These are phyloP conservation scores for Phytophthora pini DNA, from an alignment of 352 stramenopile species.

Conservation along the genomic window DNA sequence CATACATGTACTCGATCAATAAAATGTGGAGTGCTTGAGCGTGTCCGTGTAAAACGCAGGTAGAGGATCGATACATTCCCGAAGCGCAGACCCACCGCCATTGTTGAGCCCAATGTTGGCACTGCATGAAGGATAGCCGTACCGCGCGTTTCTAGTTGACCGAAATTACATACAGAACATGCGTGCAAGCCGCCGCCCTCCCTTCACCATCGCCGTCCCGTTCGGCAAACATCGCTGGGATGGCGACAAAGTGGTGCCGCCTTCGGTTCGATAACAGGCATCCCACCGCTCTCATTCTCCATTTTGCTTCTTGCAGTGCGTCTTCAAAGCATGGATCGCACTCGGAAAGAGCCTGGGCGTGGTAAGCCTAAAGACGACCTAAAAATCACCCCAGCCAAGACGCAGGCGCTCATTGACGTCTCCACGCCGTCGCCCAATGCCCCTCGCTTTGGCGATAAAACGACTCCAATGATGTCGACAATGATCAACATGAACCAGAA, in stretches of 20 bases:
- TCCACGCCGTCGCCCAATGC: conserved; percentile 56
- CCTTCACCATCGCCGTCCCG: conserved; percentile 9
- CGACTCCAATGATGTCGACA: conserved; percentile 21
- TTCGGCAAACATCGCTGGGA: conserved; percentile 21
- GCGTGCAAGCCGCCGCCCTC: conserved; percentile 16
- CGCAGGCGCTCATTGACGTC: conserved; percentile 68
- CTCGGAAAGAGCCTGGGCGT: conserved; percentile 38
- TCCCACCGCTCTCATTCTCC: conserved; percentile 11
- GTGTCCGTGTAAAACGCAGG: conserved; percentile 23
- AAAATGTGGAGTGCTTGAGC: conserved; percentile 1
- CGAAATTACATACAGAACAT: conserved; percentile 39
- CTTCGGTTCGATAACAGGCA: neutral
- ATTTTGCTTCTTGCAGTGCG: conserved; percentile 29
- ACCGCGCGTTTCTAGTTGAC: conserved; percentile 39
- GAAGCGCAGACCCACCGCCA: conserved; percentile 4
- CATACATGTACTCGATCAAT: no score
- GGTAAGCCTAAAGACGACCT: conserved; percentile 39
- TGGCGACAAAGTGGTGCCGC: conserved; percentile 3
- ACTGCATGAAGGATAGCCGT: conserved; percentile 32
- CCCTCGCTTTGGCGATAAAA: conserved; percentile 25
- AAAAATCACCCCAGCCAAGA: conserved; percentile 60
- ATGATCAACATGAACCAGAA: conserved; percentile 40
- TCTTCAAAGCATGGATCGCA: conserved; percentile 40
- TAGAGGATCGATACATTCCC: conserved; percentile 17
- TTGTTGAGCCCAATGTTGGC: conserved; percentile 8